Conservation (phyloP, 2,329 filamentous ascomycete species). For the Diplodia mutila region DNA sequence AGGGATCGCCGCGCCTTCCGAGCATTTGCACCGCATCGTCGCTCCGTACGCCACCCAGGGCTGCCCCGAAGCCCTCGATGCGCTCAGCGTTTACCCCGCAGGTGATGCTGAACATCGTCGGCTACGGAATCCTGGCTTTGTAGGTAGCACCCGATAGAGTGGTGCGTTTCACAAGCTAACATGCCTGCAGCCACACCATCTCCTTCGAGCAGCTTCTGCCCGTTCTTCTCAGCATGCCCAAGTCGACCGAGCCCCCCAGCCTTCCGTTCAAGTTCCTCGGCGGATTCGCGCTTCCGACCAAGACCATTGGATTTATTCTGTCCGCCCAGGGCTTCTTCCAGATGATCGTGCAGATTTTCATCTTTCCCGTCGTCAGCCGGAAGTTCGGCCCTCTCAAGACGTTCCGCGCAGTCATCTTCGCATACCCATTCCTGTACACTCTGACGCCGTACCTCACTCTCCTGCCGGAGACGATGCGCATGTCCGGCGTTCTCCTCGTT, state of each 20-base stretch:
- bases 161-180: conserved; percentile 31
- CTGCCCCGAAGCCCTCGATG: conserved; percentile 33
- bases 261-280: conserved; percentile 89
- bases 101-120: conserved; percentile 83
- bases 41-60: conserved; percentile 19
- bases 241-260: conserved; percentile 53
- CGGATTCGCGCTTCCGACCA: conserved; percentile 81
- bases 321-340: conserved; percentile 89
- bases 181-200: conserved; percentile 79
- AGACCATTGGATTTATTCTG: conserved; percentile 84
- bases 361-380: conserved; percentile 79
- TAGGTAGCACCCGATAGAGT: conserved; percentile 57
- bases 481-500: conserved; percentile 74
- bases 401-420: conserved; percentile 78
- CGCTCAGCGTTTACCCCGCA: conserved; percentile 77
- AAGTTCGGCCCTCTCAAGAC: conserved; percentile 77
- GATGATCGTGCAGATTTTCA: conserved; percentile 79
- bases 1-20: conserved; percentile 57
- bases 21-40: conserved; percentile 35
- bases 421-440: conserved; percentile 88
- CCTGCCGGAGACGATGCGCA: conserved; percentile 71
- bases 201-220: conserved; percentile 94
- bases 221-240: conserved; percentile 79
- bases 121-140: conserved; percentile 93
- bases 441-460: conserved; percentile 87